Evolutionary conservation across 169 alveolate genomes (phyloP).

Genomic region (Eimeria falciformis): DNA sequence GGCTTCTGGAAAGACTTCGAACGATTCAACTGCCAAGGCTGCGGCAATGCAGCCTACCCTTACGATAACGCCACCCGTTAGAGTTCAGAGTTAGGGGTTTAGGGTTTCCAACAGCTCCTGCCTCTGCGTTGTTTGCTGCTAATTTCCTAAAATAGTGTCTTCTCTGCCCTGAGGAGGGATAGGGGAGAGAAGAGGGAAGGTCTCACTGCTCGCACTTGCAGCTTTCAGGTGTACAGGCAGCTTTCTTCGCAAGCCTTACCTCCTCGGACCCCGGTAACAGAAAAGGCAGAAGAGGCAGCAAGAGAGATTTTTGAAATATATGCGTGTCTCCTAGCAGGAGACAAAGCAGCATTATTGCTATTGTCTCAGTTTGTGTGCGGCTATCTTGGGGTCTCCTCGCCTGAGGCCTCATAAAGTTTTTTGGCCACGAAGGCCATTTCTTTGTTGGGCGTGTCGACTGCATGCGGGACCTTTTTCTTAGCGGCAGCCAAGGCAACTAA

Average conservation of each 20-base stretch:
- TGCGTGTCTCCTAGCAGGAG: conserved; percentile 1
- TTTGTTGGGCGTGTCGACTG: not conserved
- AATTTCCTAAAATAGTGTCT: not conserved
- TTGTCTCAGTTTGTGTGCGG: not conserved
- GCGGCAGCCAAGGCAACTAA: not conserved
- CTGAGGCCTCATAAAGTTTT: not conserved
- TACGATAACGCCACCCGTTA: not conserved
- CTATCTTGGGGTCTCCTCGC: not conserved
- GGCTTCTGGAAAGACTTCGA: not conserved
- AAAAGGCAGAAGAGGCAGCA: not conserved
- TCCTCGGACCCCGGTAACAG: not conserved
- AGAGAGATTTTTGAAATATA: not conserved
- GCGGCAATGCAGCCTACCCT: not conserved
- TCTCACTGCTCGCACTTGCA: not conserved
- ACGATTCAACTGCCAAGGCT: not conserved
- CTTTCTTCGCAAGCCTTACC: not conserved
- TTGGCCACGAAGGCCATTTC: conserved; percentile 49
- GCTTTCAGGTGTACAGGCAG: not conserved
- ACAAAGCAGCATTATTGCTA: not conserved
- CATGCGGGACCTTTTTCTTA: conserved; percentile 3
- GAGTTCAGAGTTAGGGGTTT: not conserved
- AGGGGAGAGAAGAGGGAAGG: not conserved
- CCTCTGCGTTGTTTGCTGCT: not conserved
- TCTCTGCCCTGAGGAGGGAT: not conserved
- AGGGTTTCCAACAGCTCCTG: not conserved